phyloP scores from a whole-genome alignment of 805 yeast genomes.

The Wickerhamiella kurtzmanii region DNA sequence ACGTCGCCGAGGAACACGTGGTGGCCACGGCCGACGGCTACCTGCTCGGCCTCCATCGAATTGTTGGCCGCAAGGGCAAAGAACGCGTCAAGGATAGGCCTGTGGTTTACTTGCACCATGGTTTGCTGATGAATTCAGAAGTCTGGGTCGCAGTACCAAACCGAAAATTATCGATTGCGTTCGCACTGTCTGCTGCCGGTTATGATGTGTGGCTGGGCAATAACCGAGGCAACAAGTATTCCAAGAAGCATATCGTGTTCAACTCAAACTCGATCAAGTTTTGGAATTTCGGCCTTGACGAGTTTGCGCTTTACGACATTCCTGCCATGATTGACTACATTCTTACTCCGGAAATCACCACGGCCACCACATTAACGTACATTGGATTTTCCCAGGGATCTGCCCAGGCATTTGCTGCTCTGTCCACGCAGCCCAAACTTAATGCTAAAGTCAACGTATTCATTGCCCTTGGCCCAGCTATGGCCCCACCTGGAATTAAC shows the following conservation, averaged over 20 bases:
- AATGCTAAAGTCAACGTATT: slow-evolving; percentile 43
- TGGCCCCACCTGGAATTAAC: slow-evolving; percentile 76
- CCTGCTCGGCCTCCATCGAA: slow-evolving; percentile 59
- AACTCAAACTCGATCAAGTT: slow-evolving; percentile 38
- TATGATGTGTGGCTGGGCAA: slow-evolving; percentile 94
- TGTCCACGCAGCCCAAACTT: slow-evolving; percentile 48
- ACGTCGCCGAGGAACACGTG: slow-evolving; percentile 59
- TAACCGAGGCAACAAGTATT: slow-evolving; percentile 85
- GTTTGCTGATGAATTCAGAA: slow-evolving; percentile 79
- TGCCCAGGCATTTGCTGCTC: slow-evolving; percentile 80
- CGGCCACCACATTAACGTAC: slow-evolving; percentile 39
- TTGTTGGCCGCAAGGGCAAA: slow-evolving; percentile 21
- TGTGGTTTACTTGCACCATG: slow-evolving; percentile 80
- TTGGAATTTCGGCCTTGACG: slow-evolving; percentile 88
- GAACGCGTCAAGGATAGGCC: slow-evolving; percentile 16
- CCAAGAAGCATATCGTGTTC: slow-evolving; percentile 54
- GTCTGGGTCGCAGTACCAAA: slow-evolving; percentile 49
- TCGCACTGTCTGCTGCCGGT: slow-evolving; percentile 63
- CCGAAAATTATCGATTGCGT: slow-evolving; percentile 50
- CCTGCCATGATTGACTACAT: slow-evolving; percentile 73
- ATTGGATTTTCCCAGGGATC: slow-evolving; percentile 91
- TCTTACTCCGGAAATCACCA: slow-evolving; percentile 33
- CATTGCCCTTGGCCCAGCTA: slow-evolving; percentile 85
- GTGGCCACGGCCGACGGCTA: slow-evolving; percentile 69
- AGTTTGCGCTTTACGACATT: slow-evolving; percentile 80